phyloP scores from a whole-genome alignment of 208 protist species.

The Trypanosoma scelopori region DNA sequence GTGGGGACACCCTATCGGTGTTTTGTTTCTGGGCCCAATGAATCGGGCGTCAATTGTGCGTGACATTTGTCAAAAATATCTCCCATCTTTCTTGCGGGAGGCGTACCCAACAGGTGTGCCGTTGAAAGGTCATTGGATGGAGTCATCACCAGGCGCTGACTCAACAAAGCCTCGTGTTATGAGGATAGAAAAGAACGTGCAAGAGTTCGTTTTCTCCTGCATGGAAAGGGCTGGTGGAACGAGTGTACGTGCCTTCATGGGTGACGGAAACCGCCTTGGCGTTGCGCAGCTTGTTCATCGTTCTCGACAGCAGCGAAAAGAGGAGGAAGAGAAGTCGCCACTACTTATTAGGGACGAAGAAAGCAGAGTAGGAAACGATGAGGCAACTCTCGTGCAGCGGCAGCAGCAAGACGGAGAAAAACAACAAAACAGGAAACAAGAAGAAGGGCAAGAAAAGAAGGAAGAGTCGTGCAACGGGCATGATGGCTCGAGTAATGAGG shows the following conservation, averaged over 20 bases:
- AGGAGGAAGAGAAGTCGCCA: too few relatives aligned
- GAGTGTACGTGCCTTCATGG: neutral
- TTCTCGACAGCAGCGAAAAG: too few relatives aligned
- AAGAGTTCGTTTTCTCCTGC: constrained; percentile 9
- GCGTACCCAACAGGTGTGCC: constrained; percentile 46
- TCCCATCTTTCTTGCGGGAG: constrained; percentile 41
- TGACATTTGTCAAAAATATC: constrained; percentile 50
- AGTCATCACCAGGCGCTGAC: neutral
- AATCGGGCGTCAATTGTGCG: constrained; percentile 27
- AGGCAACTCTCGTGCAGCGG: neutral
- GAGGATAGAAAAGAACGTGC: constrained; percentile 17
- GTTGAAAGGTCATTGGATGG: constrained; percentile 41
- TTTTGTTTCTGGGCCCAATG: constrained; percentile 14
- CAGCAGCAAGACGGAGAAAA: neutral
- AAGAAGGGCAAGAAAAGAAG: neutral
- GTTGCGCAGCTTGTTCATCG: neutral
- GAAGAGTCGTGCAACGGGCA: neutral
- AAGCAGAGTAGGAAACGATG: neutral
- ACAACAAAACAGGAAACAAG: neutral
- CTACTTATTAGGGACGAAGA: too few relatives aligned
- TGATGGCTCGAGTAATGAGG: neutral
- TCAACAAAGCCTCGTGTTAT: neutral
- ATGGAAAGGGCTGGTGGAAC: neutral
- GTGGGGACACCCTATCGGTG: constrained; percentile 15
- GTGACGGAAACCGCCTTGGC: constrained; percentile 10